These are phyloP conservation scores for Cystofilobasidium macerans DNA, from an alignment of 768 basidiomycete genomes.

Conservation along the genomic window DNA sequence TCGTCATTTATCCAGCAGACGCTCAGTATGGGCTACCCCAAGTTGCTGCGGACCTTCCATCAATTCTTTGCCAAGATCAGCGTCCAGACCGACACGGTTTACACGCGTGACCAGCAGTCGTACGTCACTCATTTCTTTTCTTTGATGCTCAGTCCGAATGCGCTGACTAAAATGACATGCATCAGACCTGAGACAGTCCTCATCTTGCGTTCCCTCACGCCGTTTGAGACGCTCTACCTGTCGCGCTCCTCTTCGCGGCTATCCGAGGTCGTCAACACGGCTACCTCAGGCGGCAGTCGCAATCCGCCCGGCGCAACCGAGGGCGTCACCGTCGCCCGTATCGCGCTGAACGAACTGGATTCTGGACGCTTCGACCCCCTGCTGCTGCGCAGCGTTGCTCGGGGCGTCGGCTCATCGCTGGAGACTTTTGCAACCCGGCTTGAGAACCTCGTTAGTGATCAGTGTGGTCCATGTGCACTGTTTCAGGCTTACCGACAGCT, in stretches of 20 bases:
- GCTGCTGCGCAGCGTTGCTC: constrained; percentile 65
- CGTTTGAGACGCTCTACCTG: constrained; percentile 79
- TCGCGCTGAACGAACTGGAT: constrained; percentile 81
- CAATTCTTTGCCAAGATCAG: constrained; percentile 94
- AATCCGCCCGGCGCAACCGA: constrained; percentile 63
- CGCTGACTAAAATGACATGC: not conserved
- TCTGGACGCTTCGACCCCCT: constrained; percentile 86
- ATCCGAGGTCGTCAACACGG: constrained; percentile 67
- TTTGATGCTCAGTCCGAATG: not conserved
- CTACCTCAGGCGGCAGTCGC: constrained; percentile 60
- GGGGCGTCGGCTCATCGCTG: constrained; percentile 55
- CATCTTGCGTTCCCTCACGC: constrained; percentile 67
- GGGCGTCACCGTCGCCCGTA: constrained; percentile 63
- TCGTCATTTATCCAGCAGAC: constrained; percentile 87
- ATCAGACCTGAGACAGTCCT: constrained; percentile 81
- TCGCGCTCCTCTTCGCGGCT: constrained; percentile 70
- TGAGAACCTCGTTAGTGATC: constrained; percentile 55
- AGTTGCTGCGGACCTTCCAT: constrained; percentile 79
- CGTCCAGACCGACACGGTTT: constrained; percentile 88
- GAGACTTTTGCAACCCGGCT: constrained; percentile 56
- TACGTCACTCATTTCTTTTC: constrained; percentile 36
- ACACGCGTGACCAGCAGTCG: constrained; percentile 76
- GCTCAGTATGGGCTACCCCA: constrained; percentile 72
- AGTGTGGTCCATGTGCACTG: not conserved
- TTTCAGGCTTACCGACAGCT: too few relatives aligned